phyloP scores from a whole-genome alignment of 306 rosid genomes.

The Dalbergia oliveri region DNA sequence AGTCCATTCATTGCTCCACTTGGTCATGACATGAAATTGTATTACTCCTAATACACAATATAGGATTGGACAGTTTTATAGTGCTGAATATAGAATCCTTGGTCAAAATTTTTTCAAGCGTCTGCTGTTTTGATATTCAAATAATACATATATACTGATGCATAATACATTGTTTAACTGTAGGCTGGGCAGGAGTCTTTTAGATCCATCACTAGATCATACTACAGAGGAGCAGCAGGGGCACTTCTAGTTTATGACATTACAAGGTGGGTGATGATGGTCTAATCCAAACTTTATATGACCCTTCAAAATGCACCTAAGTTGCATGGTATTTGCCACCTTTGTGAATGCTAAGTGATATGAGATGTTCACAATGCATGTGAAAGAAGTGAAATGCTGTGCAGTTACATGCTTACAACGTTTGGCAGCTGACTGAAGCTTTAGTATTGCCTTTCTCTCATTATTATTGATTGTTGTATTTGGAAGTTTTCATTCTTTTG shows the following conservation, averaged over 20 bases:
- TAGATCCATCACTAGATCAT: constrained; percentile 97
- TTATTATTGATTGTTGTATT: constrained; percentile 12
- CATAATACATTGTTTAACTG: constrained; percentile 39
- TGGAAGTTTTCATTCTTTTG: constrained; percentile 29
- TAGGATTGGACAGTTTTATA: background rate
- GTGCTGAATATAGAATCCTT: background rate
- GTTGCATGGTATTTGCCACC: constrained; percentile 21
- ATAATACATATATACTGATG: constrained; percentile 38
- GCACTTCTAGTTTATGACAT: constrained; percentile 98
- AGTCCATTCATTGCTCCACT: background rate
- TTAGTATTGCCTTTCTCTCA: background rate
- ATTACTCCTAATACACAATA: background rate
- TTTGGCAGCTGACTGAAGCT: constrained; percentile 19
- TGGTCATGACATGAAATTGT: background rate
- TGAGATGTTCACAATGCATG: background rate
- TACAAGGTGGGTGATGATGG: constrained; percentile 71
- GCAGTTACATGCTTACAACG: background rate
- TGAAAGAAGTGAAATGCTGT: constrained; percentile 26
- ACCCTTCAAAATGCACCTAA: constrained; percentile 20
- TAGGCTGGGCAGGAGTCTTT: constrained; percentile 99
- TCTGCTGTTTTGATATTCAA: background rate
- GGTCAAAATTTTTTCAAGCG: constrained; percentile 5
- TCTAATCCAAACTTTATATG: constrained; percentile 16
- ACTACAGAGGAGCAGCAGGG: constrained; percentile 97
- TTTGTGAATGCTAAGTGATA: constrained; percentile 1